Percentiles rank a stretch among this genome's conserved stretches.
Conservation (phyloP, 2,329 filamentous ascomycete species). For the Xylariaceae sp. region DNA sequence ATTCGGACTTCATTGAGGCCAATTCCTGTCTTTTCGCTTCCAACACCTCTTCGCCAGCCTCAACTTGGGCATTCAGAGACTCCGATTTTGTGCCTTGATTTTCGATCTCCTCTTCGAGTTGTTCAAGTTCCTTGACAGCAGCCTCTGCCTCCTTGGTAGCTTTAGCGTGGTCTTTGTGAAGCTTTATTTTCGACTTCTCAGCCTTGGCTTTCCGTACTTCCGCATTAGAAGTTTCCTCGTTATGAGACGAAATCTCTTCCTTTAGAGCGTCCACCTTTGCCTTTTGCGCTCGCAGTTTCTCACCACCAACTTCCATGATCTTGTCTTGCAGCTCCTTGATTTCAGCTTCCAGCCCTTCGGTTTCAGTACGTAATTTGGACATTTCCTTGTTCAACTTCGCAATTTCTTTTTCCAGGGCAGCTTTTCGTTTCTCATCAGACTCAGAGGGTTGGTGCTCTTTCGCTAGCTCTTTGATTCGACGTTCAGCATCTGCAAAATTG, state of each 20-base stretch:
- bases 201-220: slow-evolving; percentile 89
- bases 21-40: slow-evolving; percentile 77
- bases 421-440: slow-evolving; percentile 70
- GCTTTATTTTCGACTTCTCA: slow-evolving; percentile 84
- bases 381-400: slow-evolving; percentile 71
- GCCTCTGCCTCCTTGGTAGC: slow-evolving; percentile 74
- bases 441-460: slow-evolving; percentile 78
- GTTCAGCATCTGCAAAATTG: slow-evolving; percentile 78
- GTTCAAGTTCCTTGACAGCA: slow-evolving; percentile 68
- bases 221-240: slow-evolving; percentile 77
- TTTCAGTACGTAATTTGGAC: slow-evolving; percentile 74
- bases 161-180: slow-evolving; percentile 76
- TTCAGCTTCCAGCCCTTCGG: slow-evolving; percentile 84
- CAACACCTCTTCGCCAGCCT: slow-evolving; percentile 76
- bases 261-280: slow-evolving; percentile 86
- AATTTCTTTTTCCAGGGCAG: slow-evolving; percentile 73
- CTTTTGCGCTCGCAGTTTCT: slow-evolving; percentile 84
- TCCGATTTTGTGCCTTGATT: slow-evolving; percentile 73
- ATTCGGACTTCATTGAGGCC: slow-evolving; percentile 70
- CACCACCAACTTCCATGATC: slow-evolving; percentile 97
- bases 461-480: slow-evolving; percentile 78
- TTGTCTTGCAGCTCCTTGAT: slow-evolving; percentile 91
- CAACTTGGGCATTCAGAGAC: slow-evolving; percentile 66
- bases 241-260: slow-evolving; percentile 74
- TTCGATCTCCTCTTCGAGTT: slow-evolving; percentile 72